Evolutionary conservation across 257 asterid species (phyloP).

Genomic region (Solanum okadae): DNA sequence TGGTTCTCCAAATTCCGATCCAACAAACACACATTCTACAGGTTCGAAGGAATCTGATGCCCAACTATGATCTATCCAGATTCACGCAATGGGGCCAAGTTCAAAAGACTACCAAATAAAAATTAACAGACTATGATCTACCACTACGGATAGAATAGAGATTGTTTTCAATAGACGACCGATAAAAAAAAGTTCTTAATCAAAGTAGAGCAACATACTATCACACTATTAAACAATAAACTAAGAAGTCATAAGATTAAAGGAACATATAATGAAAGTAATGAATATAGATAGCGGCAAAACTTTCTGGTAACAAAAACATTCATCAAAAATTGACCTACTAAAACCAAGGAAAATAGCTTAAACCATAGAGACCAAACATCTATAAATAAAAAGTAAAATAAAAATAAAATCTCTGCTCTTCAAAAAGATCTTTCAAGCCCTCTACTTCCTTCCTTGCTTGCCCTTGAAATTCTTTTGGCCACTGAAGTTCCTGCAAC

Average conservation of each 20-base stretch:
- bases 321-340: background rate
- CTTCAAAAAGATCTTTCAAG: background rate
- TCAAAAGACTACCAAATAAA: too few relatives aligned
- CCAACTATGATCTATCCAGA: too few relatives aligned
- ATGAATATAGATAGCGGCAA: background rate
- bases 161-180: accelerated
- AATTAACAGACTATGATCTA: too few relatives aligned
- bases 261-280: background rate
- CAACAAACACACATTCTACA: background rate
- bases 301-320: background rate
- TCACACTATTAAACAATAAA: background rate
- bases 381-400: background rate
- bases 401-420: background rate
- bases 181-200: too few relatives aligned
- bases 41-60: background rate
- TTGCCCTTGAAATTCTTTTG: background rate
- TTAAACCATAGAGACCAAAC: background rate
- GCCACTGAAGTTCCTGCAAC: background rate
- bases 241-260: background rate
- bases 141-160: too few relatives aligned
- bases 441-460: background rate
- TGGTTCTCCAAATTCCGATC: background rate
- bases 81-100: too few relatives aligned
- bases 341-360: background rate
- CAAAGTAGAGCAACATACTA: too few relatives aligned